Base-by-base conservation (phyloP, 805 yeast species). In the Metschnikowia proteae region DNA sequence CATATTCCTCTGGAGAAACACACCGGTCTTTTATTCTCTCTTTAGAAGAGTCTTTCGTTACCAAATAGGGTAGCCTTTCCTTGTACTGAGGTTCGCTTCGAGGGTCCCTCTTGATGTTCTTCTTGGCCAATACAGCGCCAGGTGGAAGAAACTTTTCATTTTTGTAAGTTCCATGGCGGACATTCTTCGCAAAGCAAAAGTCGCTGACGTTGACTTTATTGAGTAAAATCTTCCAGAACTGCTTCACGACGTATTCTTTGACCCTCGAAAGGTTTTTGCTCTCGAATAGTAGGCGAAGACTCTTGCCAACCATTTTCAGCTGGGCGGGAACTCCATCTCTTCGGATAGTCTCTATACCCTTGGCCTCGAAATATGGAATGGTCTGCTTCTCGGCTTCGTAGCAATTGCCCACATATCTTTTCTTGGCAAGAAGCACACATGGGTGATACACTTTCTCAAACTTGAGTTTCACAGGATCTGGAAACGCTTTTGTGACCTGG, bases 251-350 rank as follows among this genome's bases (percentile, higher is more conserved):
- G 56, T 82, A 91, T 2, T 58, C 47, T 60, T 89, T 89, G 8
- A 92, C 87, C 31, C 64, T 47, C 0, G 96, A 82, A 8, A 94
- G 60, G 60, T 92, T 88, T 27, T 74, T 67, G 0, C 91, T 79
- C 9, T 84, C 86, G 62, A 94, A 94, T 3, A 94, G 65, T 0
- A 81, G 72, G 32, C 86, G 70, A 3, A 94, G 66, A 0, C 86
- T 67, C 49, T 81, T 79, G 52, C 88, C 95, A 29, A 88, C 83
- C 17, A 94, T 82, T 55, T 84, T 83, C 65, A 83, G 95, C 55
- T 88, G 95, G 0, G 96, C 96, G 0, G 96, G 96, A 26, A 91
- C 86, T 0, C 98, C 98, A 66, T 94, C 99, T 54, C 99, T 71
- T 54, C 99, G 68, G 0, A 94, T 88, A 0, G 98, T 94, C 61